Conservation (phyloP, 2,329 filamentous ascomycete genomes). For the Aspergillus persii region DNA sequence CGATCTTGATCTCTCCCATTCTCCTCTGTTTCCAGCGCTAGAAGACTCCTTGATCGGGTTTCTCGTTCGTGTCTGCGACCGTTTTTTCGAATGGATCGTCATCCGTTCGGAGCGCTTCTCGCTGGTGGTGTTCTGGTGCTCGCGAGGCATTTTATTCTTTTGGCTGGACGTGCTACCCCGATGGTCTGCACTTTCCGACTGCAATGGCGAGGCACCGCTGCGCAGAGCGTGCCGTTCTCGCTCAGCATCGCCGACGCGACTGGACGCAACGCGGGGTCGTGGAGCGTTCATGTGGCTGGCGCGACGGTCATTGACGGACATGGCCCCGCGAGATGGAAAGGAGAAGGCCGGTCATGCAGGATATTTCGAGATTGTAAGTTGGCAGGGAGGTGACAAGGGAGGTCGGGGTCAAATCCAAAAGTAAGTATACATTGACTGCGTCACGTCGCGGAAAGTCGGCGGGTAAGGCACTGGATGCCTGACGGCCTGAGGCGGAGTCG, state of each 20-base stretch:
- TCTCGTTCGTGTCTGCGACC: conserved; percentile 56
- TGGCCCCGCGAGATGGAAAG: conserved; percentile 28
- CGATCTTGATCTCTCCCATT: conserved; percentile 33
- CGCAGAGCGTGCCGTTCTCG: conserved; percentile 27
- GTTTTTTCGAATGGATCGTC: conserved; percentile 62
- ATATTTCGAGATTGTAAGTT: conserved; percentile 11
- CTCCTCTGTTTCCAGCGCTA: conserved; percentile 31
- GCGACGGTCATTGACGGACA: conserved; percentile 42
- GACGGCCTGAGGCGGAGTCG: conserved; percentile 24
- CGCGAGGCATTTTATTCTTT: conserved; percentile 33
- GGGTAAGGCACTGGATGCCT: conserved; percentile 8
- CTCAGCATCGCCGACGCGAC: conserved; percentile 37
- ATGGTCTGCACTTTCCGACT: conserved; percentile 31
- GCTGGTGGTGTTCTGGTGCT: conserved; percentile 30
- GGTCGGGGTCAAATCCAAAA: background rate
- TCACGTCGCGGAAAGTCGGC: conserved; percentile 10
- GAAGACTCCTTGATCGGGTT: conserved; percentile 53
- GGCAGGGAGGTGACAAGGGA: background rate
- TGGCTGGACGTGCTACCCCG: conserved; percentile 32
- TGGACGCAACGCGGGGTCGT: conserved; percentile 41
- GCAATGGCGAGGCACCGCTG: conserved; percentile 31
- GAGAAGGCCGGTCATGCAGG: conserved; percentile 23
- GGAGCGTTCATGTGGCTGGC: conserved; percentile 37
- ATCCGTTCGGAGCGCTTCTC: conserved; percentile 43
- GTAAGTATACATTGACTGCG: conserved; percentile 5